phyloP scores from a whole-genome alignment of 768 basidiomycete genomes.

The Paxillus ammoniavirescens region DNA sequence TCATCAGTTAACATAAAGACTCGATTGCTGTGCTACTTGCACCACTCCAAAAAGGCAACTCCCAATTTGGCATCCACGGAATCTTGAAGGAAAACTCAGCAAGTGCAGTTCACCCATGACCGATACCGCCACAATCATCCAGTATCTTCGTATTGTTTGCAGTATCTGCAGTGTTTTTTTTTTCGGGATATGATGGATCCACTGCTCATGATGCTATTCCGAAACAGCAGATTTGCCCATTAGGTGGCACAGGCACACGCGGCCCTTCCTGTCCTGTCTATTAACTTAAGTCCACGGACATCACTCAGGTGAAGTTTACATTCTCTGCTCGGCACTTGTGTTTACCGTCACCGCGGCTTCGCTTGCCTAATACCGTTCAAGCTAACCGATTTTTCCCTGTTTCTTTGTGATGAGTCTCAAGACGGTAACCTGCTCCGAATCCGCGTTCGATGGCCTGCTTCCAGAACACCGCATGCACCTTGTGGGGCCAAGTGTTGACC shows the following conservation, averaged over 20 bases:
- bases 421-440: conserved; percentile 15
- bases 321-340: conserved; percentile 31
- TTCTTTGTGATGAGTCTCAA: conserved; percentile 30
- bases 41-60: conserved; percentile 26
- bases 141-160: conserved; percentile 3
- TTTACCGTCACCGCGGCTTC: conserved; percentile 38
- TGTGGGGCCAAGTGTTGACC: conserved; percentile 8
- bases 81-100: conserved; percentile 1
- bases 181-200: conserved; percentile 20
- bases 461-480: conserved; percentile 17
- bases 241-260: conserved; percentile 35
- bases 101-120: background rate
- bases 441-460: conserved; percentile 23
- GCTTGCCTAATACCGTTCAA: conserved; percentile 29
- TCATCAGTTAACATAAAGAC: conserved; percentile 24
- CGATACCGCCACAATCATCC: conserved; percentile 11
- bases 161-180: conserved; percentile 7
- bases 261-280: conserved; percentile 34
- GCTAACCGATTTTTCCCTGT: conserved; percentile 32
- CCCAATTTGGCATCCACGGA: conserved; percentile 18
- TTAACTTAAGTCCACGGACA: conserved; percentile 42
- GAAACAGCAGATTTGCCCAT: conserved; percentile 20
- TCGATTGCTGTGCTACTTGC: conserved; percentile 31
- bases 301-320: conserved; percentile 27
- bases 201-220: conserved; percentile 21